Percentiles rank a stretch among this genome's conserved stretches.
Evolutionary conservation across 257 asterid genomes (phyloP).

Genomic region (Solanum ossicruentum): DNA sequence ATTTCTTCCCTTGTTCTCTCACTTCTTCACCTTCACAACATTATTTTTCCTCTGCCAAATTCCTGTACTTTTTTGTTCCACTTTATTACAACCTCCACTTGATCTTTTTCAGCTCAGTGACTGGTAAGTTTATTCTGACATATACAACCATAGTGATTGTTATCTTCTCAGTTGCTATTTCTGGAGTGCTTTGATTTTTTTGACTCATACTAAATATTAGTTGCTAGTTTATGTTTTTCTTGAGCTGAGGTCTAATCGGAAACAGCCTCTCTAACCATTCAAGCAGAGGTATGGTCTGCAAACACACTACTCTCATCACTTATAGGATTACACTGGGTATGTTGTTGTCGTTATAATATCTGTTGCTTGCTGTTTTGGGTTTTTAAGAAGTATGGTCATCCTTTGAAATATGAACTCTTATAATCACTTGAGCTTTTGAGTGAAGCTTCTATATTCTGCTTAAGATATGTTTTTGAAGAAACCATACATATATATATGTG

Average conservation of each 20-base stretch:
- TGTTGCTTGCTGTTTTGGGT: not conserved
- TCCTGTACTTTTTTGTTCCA: not conserved
- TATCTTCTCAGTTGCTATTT: not conserved
- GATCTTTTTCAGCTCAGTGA: not conserved
- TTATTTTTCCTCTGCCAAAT: not conserved
- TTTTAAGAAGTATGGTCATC: not conserved
- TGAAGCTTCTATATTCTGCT: not conserved
- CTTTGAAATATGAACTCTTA: not conserved
- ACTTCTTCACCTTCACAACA: not conserved
- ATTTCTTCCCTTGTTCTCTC: not conserved
- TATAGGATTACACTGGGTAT: no score
- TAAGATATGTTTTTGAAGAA: not conserved
- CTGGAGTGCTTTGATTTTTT: not conserved
- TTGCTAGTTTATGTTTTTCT: not conserved
- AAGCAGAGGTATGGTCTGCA: no score
- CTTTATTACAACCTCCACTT: not conserved
- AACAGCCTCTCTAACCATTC: no score
- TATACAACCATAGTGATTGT: not conserved
- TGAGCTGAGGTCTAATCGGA: not conserved
- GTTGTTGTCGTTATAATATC: no score
- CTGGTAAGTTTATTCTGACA: not conserved
- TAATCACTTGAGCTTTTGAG: not conserved
- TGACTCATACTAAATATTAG: not conserved
- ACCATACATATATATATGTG: not conserved
- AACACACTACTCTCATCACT: no score